A percentile compares a stretch with the other conserved stretches of the same genome.
Evolutionary conservation across 345 rosid genomes (phyloP).

Genomic region (Brassica incana): DNA sequence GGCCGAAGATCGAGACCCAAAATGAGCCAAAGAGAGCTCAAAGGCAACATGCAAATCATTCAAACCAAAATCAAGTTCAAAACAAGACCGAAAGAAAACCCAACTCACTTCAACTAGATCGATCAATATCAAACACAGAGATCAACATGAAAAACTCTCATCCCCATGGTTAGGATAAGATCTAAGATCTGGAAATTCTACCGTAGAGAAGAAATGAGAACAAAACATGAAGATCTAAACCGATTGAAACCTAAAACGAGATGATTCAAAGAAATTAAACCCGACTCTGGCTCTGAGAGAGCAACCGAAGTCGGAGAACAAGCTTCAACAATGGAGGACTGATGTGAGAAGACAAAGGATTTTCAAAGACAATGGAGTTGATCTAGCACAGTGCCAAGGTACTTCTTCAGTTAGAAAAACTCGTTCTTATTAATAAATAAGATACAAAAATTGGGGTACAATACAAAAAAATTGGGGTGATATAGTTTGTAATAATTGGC

Average conservation of each 20-base stretch:
- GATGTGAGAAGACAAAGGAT: not conserved
- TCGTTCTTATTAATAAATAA: too few relatives aligned
- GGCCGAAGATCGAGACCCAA: not conserved
- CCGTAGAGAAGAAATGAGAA: not conserved
- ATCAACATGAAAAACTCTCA: not conserved
- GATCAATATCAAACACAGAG: not conserved
- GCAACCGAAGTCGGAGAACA: not conserved
- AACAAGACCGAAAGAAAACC: not conserved
- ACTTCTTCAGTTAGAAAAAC: too few relatives aligned
- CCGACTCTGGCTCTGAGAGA: not conserved
- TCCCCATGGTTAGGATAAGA: not conserved
- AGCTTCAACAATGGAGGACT: not conserved
- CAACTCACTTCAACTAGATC: not conserved
- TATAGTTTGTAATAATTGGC: too few relatives aligned
- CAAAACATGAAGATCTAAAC: not conserved
- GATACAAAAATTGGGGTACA: too few relatives aligned
- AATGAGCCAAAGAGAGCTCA: not conserved
- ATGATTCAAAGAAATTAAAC: not conserved
- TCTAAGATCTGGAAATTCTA: not conserved
- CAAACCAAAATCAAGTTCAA: not conserved
- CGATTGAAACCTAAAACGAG: not conserved
- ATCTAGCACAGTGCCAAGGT: too few relatives aligned
- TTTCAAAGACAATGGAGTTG: too few relatives aligned
- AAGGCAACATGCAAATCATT: not conserved
- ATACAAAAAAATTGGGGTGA: too few relatives aligned